Percentiles rank a stretch among this genome's conserved stretches.
Evolutionary conservation across 1,139 yeast species (phyloP).

Genomic region (Scheffersomyces stambukii): DNA sequence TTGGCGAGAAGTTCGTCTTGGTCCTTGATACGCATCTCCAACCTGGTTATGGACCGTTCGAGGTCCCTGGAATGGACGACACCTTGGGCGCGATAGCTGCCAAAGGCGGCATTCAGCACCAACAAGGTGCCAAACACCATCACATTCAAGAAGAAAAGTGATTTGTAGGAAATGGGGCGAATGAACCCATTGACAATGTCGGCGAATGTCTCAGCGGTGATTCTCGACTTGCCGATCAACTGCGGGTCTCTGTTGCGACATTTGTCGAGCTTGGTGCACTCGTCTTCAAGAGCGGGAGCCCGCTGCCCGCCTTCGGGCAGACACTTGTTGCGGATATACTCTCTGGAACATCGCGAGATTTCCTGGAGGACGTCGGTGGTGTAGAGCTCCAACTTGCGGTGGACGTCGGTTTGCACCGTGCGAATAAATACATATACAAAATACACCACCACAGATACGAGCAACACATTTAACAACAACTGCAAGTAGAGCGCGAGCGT

Average conservation of each 20-base stretch:
- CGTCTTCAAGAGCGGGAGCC: conserved; percentile 71
- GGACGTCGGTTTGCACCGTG: conserved; percentile 68
- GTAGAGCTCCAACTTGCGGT: conserved; percentile 61
- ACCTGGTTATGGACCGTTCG: too few relatives aligned
- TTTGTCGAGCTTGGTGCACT: conserved; percentile 71
- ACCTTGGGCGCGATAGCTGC: too few relatives aligned
- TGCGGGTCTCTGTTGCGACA: conserved; percentile 89
- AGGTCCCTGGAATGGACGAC: too few relatives aligned
- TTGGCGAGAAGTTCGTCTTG: too few relatives aligned
- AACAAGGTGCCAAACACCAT: too few relatives aligned
- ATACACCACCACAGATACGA: conserved; percentile 53
- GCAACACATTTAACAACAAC: conserved; percentile 56
- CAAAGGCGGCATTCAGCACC: too few relatives aligned
- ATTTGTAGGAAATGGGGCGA: background rate
- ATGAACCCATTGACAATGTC: conserved; percentile 71
- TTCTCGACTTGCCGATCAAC: conserved; percentile 67
- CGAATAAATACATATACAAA: conserved; percentile 51
- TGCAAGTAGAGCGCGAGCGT: conserved; percentile 71
- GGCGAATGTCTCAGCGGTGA: conserved; percentile 80
- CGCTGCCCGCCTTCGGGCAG: conserved; percentile 37
- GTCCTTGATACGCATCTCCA: too few relatives aligned
- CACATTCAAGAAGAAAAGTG: too few relatives aligned
- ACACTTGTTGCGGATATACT: conserved; percentile 73
- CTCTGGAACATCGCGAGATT: conserved; percentile 65
- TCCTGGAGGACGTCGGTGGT: conserved; percentile 59